These are phyloP conservation scores for Talaromyces pinophilus DNA, from an alignment of 2,329 filamentous ascomycete species.

Conservation along the genomic window DNA sequence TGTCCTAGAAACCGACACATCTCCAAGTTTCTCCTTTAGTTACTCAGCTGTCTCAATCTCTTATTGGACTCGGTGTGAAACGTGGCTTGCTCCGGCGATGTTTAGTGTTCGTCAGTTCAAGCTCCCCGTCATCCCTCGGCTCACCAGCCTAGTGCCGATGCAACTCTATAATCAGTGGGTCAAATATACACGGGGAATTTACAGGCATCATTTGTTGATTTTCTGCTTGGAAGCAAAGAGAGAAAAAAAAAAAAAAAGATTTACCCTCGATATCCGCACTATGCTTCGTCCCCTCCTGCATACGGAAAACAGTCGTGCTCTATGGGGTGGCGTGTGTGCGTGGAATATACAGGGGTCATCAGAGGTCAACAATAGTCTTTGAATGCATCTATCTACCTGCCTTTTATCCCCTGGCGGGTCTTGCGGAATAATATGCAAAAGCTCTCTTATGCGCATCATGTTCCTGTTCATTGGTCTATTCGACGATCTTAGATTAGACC, in stretches of 20 bases:
- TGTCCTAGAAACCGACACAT: neutral
- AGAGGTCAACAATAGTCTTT: neutral
- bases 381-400: neutral
- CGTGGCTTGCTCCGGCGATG: constrained; percentile 3
- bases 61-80: neutral
- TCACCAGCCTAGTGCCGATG: constrained; percentile 3
- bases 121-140: neutral
- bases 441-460: neutral
- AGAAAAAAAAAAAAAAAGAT: neutral
- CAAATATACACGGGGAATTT: neutral
- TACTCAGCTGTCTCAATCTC: neutral
- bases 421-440: neutral
- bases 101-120: neutral
- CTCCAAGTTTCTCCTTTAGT: neutral
- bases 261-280: neutral
- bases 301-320: neutral
- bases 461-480: neutral
- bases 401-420: neutral
- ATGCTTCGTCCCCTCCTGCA: neutral
- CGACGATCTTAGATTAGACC: neutral
- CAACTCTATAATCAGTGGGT: constrained; percentile 17
- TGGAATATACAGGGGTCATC: neutral
- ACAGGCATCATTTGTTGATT: neutral
- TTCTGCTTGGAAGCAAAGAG: neutral
- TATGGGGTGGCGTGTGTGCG: neutral